These are phyloP conservation scores for Pleoardoris graminearum DNA, from an alignment of 2,329 filamentous ascomycete species.

Conservation along the genomic window DNA sequence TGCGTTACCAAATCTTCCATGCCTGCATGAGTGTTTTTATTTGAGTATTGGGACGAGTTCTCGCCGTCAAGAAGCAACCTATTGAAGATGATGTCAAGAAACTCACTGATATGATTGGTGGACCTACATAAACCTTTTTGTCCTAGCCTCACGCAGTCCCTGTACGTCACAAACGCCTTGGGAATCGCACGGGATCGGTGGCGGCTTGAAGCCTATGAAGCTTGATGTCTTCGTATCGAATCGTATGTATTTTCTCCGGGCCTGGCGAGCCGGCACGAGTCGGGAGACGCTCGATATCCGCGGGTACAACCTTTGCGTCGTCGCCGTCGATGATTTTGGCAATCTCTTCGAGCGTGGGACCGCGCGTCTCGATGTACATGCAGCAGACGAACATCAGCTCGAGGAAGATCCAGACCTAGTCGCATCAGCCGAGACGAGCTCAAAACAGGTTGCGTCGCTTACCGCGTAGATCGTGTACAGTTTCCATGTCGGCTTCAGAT, in stretches of 20 bases:
- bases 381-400: slow-evolving; percentile 67
- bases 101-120: not conserved
- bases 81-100: too few species aligned
- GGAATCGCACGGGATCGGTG: too few species aligned
- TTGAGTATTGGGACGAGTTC: too few species aligned
- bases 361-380: slow-evolving; percentile 71
- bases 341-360: slow-evolving; percentile 71
- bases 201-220: not conserved
- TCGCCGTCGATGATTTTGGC: slow-evolving; percentile 72
- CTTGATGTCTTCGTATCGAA: slow-evolving; percentile 3
- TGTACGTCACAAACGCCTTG: too few species aligned
- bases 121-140: not conserved
- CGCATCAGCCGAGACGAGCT: slow-evolving; percentile 10
- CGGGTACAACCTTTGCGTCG: slow-evolving; percentile 50
- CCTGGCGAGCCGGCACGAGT: slow-evolving; percentile 19
- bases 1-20: too few species aligned
- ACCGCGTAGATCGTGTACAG: slow-evolving; percentile 68
- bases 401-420: slow-evolving; percentile 59
- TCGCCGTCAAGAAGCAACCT: too few species aligned
- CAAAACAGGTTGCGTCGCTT: slow-evolving; percentile 27
- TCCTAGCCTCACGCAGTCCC: not conserved
- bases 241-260: slow-evolving; percentile 28
- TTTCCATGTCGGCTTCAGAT: slow-evolving; percentile 61
- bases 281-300: slow-evolving; percentile 29
- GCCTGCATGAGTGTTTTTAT: too few species aligned